Evolutionary conservation across 768 basidiomycete species (phyloP).

Genomic region (Macrolepiota dolichaula): DNA sequence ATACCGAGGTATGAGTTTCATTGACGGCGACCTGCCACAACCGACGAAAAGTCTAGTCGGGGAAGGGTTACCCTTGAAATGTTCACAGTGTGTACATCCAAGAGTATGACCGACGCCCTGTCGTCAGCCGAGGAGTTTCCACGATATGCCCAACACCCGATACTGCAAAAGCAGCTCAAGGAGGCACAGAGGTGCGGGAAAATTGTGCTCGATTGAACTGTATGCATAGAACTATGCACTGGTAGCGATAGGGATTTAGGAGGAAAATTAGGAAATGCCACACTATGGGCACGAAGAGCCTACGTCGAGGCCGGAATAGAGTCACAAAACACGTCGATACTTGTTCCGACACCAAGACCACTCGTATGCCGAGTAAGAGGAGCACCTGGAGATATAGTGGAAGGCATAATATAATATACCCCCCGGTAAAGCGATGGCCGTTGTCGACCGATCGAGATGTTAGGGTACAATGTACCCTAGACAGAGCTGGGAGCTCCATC

Average conservation of each 20-base stretch:
- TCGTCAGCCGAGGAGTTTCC: background rate
- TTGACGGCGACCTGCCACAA: background rate
- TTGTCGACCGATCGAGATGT: no score
- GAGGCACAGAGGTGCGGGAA: background rate
- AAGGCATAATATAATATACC: no score
- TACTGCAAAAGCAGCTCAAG: background rate
- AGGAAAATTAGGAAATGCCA: background rate
- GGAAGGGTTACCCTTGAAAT: background rate
- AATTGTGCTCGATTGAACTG: background rate
- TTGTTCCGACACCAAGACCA: background rate
- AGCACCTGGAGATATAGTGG: no score
- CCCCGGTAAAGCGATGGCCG: no score
- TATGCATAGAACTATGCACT: slow-evolving; percentile 8
- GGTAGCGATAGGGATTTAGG: slow-evolving; percentile 4
- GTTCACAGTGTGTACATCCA: background rate
- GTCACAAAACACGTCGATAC: background rate
- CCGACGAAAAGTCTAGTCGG: background rate
- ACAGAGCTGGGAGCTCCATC: background rate
- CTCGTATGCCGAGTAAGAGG: background rate
- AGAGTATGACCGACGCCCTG: background rate
- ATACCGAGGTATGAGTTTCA: background rate
- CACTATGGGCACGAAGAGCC: background rate
- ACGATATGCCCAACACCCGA: background rate
- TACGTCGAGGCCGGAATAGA: background rate
- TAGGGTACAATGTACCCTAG: no score